These are phyloP conservation scores for Ochromonas danica DNA, from an alignment of 108 stramenopile genomes.

Conservation along the genomic window DNA sequence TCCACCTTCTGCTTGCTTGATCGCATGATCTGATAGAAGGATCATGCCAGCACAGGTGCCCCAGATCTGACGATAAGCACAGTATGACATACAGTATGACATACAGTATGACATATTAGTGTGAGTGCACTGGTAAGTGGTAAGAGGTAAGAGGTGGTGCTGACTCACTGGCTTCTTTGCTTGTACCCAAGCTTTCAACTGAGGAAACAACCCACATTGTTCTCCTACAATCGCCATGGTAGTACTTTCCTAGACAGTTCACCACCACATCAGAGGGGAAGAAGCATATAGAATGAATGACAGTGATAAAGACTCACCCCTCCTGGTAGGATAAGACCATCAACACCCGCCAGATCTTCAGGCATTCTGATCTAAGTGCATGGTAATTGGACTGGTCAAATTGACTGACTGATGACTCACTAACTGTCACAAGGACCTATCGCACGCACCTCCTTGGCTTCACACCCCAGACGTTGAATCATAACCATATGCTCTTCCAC, in stretches of 20 bases:
- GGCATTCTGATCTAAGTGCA: conserved; percentile 74
- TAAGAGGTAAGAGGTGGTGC: too few species aligned
- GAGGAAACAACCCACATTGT: background rate
- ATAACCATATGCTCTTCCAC: conserved; percentile 86
- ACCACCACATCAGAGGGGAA: background rate
- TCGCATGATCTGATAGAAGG: conserved; percentile 82
- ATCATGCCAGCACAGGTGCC: conserved; percentile 99
- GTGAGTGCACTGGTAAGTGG: too few species aligned
- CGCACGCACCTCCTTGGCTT: conserved; percentile 36
- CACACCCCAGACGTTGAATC: conserved; percentile 61
- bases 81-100: too few species aligned
- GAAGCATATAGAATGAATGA: too few species aligned
- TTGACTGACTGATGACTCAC: too few species aligned
- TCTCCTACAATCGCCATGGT: conserved; percentile 78
- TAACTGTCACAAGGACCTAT: too few species aligned
- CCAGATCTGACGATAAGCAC: conserved; percentile 86
- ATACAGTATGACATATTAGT: too few species aligned
- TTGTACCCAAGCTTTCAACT: background rate
- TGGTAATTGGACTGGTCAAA: too few species aligned
- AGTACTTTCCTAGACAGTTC: conserved; percentile 83
- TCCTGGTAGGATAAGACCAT: conserved; percentile 91
- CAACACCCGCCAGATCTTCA: conserved; percentile 68
- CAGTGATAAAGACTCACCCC: background rate
- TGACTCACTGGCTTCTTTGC: background rate
- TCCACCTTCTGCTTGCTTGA: conserved; percentile 70